Evolutionary conservation across 2,329 filamentous ascomycete genomes (phyloP), one percentile per base, ranked within the genome.

Genomic region (Chaetothyriales sp.): DNA sequence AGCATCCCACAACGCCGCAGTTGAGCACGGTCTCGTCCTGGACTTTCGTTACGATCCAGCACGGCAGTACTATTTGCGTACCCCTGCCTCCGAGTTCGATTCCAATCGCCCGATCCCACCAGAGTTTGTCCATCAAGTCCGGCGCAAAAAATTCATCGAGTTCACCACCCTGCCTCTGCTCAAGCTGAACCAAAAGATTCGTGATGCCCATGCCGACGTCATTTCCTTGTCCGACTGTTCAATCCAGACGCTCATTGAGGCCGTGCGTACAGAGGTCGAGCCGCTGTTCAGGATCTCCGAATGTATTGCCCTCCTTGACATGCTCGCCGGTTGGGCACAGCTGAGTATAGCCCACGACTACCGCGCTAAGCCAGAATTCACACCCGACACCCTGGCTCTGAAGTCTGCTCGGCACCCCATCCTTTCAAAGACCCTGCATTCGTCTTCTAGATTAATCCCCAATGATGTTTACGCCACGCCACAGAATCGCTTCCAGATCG

Each of bases 401-500:
- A 84, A 86, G 58, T 73, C 77, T 22, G 86, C 84, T 15, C 77
- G 86, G 28, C 88, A 95, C 64, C 86, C 88, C 0, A 83, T 94
- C 52, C 73, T 82, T 4, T 87, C 94, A 67, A 85, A 82, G 63
- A 78, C 83, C 1, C 80, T 86, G 58, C 18, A 49, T 18, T 18
- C 43, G 6, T 69, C 72, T 0, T 77, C 76, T 46, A 80, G 78
- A 19, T 94, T 86, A 63, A 74, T 97, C 2, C 86, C 92, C 0
- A 97, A 97, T 57, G 89, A 97, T 62, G 86, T 89, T 25, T 97
- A 89, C 61, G 84, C 87, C 2, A 85, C 83, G 0, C 77, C 84
- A 33, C 82, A 90, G 54, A 81, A 82, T 37, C 81, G 89, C 1
- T 94, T 95, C 62, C 89, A 97, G 58, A 85, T 97, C 55, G 83